Percentiles rank a stretch among this genome's conserved stretches.
Evolutionary conservation across 352 stramenopile genomes (phyloP).

Genomic region (Phytophthora pistaciae): DNA sequence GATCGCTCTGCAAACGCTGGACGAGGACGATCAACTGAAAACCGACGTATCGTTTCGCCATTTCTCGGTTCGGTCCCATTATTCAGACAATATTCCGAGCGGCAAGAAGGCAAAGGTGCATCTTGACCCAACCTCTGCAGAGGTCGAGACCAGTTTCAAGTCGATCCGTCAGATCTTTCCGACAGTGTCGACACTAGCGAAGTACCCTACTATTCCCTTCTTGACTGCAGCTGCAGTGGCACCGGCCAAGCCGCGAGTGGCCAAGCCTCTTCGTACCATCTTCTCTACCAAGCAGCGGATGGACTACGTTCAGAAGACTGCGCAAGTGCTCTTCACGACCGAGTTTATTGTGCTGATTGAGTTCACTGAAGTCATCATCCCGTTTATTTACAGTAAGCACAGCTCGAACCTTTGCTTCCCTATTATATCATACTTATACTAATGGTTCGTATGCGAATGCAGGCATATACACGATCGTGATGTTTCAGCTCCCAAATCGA

Average conservation of each 20-base stretch:
- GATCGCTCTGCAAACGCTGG: conserved; percentile 23
- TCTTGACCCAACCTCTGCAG: not conserved
- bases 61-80: conserved; percentile 10
- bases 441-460: not conserved
- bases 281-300: conserved; percentile 18
- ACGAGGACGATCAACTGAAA: conserved; percentile 17
- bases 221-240: not conserved
- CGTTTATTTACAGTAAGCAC: conserved; percentile 42
- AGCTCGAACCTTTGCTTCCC: not conserved
- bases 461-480: conserved; percentile 38
- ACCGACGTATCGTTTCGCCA: conserved; percentile 4
- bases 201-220: conserved; percentile 6
- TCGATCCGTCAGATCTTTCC: not conserved
- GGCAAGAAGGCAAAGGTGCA: conserved; percentile 6
- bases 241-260: not conserved
- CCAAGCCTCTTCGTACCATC: not conserved
- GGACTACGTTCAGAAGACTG: conserved; percentile 22
- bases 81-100: not conserved
- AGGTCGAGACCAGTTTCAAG: conserved; percentile 2
- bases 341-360: conserved; percentile 47
- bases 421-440: not conserved
- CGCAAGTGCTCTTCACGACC: conserved; percentile 38
- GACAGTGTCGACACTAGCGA: conserved; percentile 10
- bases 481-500: conserved; percentile 47
- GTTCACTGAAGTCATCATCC: conserved; percentile 50